Evolutionary conservation across 225 moss, liverwort and hornwort genomes (phyloP).

Genomic region (Bryoerythrophyllum caledonicum): DNA sequence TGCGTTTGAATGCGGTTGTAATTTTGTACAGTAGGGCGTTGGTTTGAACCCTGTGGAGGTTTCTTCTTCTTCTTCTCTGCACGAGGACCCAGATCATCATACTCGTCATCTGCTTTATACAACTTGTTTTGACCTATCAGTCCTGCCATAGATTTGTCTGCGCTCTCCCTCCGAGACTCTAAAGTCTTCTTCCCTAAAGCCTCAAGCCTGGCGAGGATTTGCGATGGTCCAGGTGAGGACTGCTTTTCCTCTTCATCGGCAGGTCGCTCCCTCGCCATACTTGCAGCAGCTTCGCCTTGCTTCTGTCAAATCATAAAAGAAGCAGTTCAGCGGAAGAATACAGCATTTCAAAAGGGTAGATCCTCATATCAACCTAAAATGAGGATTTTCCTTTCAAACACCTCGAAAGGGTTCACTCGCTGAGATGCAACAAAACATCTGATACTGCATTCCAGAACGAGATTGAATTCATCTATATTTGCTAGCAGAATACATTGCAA

Average conservation of each 20-base stretch:
- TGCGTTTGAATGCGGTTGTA: slow-evolving; percentile 62
- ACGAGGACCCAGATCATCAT: slow-evolving; percentile 63
- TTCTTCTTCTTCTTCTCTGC: slow-evolving; percentile 61
- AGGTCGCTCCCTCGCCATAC: slow-evolving; percentile 28
- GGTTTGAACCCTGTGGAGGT: slow-evolving; percentile 31
- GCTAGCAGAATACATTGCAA: not conserved
- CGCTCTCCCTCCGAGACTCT: slow-evolving; percentile 58
- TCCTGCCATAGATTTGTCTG: slow-evolving; percentile 74
- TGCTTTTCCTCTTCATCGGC: slow-evolving; percentile 29
- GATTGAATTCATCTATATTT: not conserved
- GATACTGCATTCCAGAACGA: not conserved
- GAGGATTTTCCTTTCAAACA: not conserved
- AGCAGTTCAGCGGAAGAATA: not conserved
- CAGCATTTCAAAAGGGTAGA: not conserved
- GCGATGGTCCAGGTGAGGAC: slow-evolving; percentile 27
- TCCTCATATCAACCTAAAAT: not conserved
- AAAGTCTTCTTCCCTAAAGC: slow-evolving; percentile 57
- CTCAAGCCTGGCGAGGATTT: slow-evolving; percentile 57
- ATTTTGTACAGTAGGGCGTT: slow-evolving; percentile 44
- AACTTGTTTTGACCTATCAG: slow-evolving; percentile 73
- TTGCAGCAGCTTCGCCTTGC: slow-evolving; percentile 41
- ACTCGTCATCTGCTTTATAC: slow-evolving; percentile 75
- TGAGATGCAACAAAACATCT: slow-evolving; percentile 2
- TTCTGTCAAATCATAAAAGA: slow-evolving; percentile 35
- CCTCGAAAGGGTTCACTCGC: not conserved